A percentile compares a stretch with the other conserved stretches of the same genome.
These are phyloP conservation scores for Austroboletus niveus DNA, from an alignment of 1,284 basidiomycete species.

Conservation along the genomic window DNA sequence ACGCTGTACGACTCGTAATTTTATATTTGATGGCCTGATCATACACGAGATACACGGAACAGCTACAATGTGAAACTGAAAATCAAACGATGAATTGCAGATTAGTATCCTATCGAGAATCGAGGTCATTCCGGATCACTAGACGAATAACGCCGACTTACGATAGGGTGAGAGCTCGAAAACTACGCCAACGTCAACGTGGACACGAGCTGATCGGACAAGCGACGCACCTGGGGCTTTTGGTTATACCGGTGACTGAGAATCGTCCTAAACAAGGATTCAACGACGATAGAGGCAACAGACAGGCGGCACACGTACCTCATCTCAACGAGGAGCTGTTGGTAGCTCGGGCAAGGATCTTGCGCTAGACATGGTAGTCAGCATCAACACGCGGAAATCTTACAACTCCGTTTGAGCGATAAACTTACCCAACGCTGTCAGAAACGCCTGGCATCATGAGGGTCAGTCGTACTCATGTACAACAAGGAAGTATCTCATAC, in stretches of 20 bases:
- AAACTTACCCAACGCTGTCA: conserved; percentile 54
- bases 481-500: conserved; percentile 38
- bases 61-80: neutral
- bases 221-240: conserved; percentile 67
- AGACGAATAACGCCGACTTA: conserved; percentile 32
- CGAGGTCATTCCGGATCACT: neutral
- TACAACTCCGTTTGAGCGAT: neutral
- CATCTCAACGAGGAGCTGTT: conserved; percentile 72
- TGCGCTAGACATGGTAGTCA: conserved; percentile 36
- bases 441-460: conserved; percentile 64
- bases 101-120: conserved; percentile 25
- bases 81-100: conserved; percentile 30
- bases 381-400: conserved; percentile 8
- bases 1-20: too few species aligned
- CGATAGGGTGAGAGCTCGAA: conserved; percentile 77
- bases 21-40: neutral
- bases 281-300: neutral
- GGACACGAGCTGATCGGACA: conserved; percentile 1
- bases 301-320: conserved; percentile 39
- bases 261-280: conserved; percentile 43
- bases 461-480: neutral
- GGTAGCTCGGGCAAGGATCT: conserved; percentile 77
- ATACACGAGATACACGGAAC: neutral
- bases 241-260: conserved; percentile 73
- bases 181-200: conserved; percentile 40